A percentile compares a stretch with the other conserved stretches of the same genome.
Evolutionary conservation across 805 yeast genomes (phyloP).

Genomic region (Priceomyces medius): DNA sequence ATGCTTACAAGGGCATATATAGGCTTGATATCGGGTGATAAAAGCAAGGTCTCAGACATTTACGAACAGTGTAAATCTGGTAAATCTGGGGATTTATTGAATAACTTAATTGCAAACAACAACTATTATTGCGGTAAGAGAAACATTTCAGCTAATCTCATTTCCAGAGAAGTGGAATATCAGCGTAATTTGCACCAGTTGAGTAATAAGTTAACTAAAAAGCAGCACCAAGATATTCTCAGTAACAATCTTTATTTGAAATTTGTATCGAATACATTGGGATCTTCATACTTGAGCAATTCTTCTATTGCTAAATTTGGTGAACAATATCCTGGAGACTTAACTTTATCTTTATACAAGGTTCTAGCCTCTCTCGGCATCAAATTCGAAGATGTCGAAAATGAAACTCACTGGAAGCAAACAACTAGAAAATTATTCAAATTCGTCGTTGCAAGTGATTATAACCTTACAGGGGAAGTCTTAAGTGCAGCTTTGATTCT

Average conservation of each 20-base stretch:
- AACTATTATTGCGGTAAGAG: slow-evolving; percentile 37
- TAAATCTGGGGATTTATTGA: slow-evolving; percentile 36
- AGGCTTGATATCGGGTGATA: slow-evolving; percentile 35
- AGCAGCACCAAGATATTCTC: slow-evolving; percentile 40
- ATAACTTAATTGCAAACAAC: slow-evolving; percentile 43
- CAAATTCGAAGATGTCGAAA: slow-evolving; percentile 23
- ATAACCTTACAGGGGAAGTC: slow-evolving; percentile 8
- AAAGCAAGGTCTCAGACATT: slow-evolving; percentile 32
- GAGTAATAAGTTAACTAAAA: slow-evolving; percentile 25
- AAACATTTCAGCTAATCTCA: slow-evolving; percentile 26
- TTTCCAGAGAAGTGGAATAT: slow-evolving; percentile 36
- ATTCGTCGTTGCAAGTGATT: slow-evolving; percentile 11
- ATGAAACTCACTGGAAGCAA: slow-evolving; percentile 11
- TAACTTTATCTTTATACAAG: slow-evolving; percentile 28
- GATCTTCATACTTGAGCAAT: slow-evolving; percentile 23
- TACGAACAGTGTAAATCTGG: slow-evolving; percentile 32
- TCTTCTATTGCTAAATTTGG: slow-evolving; percentile 19
- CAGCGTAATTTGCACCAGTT: slow-evolving; percentile 34
- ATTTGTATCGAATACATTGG: slow-evolving; percentile 38
- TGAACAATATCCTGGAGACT: slow-evolving; percentile 29
- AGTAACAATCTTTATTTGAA: slow-evolving; percentile 48
- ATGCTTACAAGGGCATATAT: slow-evolving; percentile 59
- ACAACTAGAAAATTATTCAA: slow-evolving; percentile 23
- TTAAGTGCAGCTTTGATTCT: slow-evolving; percentile 29
- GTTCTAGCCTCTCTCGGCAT: slow-evolving; percentile 29